Percentiles rank a stretch among this genome's conserved stretches.
Conservation (phyloP, 352 stramenopile species). For the Blastocystis sp. region DNA sequence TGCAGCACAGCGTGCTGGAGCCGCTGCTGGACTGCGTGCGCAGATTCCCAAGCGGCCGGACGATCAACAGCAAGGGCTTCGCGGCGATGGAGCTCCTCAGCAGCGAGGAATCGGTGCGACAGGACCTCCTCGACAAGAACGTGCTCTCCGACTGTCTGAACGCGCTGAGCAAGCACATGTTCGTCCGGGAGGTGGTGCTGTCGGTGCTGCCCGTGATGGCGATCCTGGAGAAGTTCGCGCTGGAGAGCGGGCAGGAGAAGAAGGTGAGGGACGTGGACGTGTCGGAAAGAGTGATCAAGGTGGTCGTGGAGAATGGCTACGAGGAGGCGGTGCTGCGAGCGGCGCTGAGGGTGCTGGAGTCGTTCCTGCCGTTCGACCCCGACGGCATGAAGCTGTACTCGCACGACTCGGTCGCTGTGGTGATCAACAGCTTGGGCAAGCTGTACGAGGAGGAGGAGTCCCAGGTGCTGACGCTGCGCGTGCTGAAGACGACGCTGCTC, state of each 20-base stretch:
- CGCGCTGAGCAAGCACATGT: neutral
- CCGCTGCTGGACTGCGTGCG: conserved; percentile 23
- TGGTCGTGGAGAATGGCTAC: conserved; percentile 42
- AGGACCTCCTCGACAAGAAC: conserved; percentile 4
- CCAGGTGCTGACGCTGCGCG: conserved; percentile 3
- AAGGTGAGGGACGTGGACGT: neutral
- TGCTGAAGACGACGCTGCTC: neutral
- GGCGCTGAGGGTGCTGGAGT: conserved; percentile 8
- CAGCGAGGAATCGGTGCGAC: neutral
- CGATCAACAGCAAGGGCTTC: conserved; percentile 46
- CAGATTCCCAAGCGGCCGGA: conserved; percentile 23
- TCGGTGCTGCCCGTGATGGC: conserved; percentile 3
- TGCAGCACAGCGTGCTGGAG: neutral
- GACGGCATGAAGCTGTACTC: conserved; percentile 21
- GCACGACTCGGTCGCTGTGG: conserved; percentile 19
- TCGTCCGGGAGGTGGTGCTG: neutral
- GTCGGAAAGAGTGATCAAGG: conserved; percentile 10
- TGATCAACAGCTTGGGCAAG: conserved; percentile 33
- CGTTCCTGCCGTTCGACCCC: conserved; percentile 18
- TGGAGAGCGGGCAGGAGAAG: conserved; percentile 2
- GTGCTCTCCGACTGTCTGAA: conserved; percentile 42
- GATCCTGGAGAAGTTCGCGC: conserved; percentile 6
- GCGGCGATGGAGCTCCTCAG: conserved; percentile 21
- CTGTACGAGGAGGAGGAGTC: conserved; percentile 44
- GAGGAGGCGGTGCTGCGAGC: conserved; percentile 2